phyloP scores from a whole-genome alignment of 768 basidiomycete species.

The Termitomyces sp. region DNA sequence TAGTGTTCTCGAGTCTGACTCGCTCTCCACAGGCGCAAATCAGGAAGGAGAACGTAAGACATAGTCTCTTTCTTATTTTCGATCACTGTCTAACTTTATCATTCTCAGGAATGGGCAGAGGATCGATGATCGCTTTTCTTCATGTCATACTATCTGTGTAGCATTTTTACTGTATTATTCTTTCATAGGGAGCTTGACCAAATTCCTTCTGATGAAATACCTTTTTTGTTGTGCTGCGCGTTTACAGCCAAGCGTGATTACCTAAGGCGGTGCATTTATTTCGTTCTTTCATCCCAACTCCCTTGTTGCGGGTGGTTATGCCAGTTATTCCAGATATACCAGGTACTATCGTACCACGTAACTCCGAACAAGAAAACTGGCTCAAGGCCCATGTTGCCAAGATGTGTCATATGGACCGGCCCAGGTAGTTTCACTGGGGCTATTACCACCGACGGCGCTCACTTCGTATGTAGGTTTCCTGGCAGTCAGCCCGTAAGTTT shows the following conservation, averaged over 20 bases:
- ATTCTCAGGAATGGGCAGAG: conserved; percentile 84
- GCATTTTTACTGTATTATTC: conserved; percentile 18
- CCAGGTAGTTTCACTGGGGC: conserved; percentile 48
- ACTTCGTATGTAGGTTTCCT: conserved; percentile 64
- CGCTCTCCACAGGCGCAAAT: conserved; percentile 73
- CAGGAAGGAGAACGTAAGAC: conserved; percentile 96
- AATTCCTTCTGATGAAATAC: background rate
- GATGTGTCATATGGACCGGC: conserved; percentile 61
- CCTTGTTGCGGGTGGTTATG: conserved; percentile 27
- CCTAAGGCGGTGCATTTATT: conserved; percentile 6
- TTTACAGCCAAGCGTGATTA: background rate
- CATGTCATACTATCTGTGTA: conserved; percentile 9
- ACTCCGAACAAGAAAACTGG: conserved; percentile 63
- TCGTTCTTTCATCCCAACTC: background rate
- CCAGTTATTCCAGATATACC: conserved; percentile 70
- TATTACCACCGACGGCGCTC: background rate
- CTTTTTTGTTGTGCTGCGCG: background rate
- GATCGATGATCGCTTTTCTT: conserved; percentile 56
- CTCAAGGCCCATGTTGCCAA: conserved; percentile 59
- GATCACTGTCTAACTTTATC: conserved; percentile 16
- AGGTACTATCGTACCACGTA: conserved; percentile 49
- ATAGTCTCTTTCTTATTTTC: background rate
- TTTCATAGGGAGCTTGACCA: background rate
- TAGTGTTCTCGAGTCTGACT: conserved; percentile 9
- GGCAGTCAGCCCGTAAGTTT: conserved; percentile 97